These are phyloP conservation scores for Sesbania bispinosa DNA, from an alignment of 306 rosid genomes.

Conservation along the genomic window DNA sequence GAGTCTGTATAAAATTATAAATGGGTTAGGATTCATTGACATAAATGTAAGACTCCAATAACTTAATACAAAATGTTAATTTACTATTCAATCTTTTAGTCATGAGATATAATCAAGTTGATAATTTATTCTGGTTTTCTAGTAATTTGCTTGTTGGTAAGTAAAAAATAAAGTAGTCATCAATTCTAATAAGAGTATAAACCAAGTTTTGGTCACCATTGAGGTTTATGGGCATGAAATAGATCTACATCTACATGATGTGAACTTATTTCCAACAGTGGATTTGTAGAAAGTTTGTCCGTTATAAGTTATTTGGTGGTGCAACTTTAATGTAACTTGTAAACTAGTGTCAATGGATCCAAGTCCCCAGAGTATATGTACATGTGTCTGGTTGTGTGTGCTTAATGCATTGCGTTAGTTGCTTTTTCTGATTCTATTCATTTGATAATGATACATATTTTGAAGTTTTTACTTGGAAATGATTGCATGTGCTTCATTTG, in stretches of 20 bases:
- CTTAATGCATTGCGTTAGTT: background rate
- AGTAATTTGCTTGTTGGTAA: background rate
- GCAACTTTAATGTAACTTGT: background rate
- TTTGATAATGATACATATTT: slow-evolving; percentile 12
- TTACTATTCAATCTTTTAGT: background rate
- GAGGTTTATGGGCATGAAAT: slow-evolving; percentile 8
- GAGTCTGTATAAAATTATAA: background rate
- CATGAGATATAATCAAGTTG: background rate
- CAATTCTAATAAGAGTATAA: background rate
- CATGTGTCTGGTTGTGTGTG: background rate
- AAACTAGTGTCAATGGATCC: background rate
- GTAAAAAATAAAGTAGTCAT: background rate
- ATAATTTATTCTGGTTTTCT: background rate
- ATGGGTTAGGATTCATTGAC: background rate
- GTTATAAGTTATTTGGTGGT: background rate
- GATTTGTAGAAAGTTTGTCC: background rate
- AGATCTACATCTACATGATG: background rate
- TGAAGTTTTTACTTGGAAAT: slow-evolving; percentile 23
- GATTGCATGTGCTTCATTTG: slow-evolving; percentile 20
- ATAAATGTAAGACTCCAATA: background rate
- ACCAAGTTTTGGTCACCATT: background rate
- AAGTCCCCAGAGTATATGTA: background rate
- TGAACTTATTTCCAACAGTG: background rate
- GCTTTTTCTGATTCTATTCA: slow-evolving; percentile 4
- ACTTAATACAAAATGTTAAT: background rate